Base-by-base conservation (phyloP, 805 yeast genomes). In the Suhomyces tanzawaensis region DNA sequence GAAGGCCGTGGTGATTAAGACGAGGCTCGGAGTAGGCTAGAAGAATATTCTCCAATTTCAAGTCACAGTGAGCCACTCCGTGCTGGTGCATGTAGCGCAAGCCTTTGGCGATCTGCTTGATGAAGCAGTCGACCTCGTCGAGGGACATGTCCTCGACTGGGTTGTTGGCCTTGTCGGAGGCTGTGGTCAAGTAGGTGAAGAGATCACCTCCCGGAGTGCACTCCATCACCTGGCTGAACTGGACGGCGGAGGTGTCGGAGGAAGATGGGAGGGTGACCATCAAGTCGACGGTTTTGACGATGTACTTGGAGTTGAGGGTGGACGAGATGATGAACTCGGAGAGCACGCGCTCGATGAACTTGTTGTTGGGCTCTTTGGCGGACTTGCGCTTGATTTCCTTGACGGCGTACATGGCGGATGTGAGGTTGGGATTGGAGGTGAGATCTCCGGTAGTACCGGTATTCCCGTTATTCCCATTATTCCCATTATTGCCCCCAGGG, bases 51-150 rank as follows among this genome's bases (percentile, higher is more conserved):
- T 90, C 97, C 9, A 95, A 89, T 61, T 90, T 90, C 44, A 90
- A 68, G 55, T 90, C 97, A 54, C 96, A 85, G 60, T 90, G 97
- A 0, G 96, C 91, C 21, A 90, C 91, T 23, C 97, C 97, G 61
- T 83, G 89, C 7, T 80, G 75, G 60, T 90, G 97, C 81, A 91
- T 81, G 60, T 85, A 88, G 19, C 80, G 74, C 21, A 90, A 74
- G 1, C 95, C 97, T 47, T 81, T 78, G 46, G 90, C 66, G 24
- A 88, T 74, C 58, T 90, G 97, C 55, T 89, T 89, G 68, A 88
- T 77, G 53, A 85, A 85, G 60, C 97, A 90, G 60, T 90, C 96
- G 23, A 91, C 80, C 57, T 90, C 96, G 13, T 59, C 64, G 3
- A 59, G 37, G n/a, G 57, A 40, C 39, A 63, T 45, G 40, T 43